Conservation (phyloP, 441 rosid species). For the Flueggea neowawraea region DNA sequence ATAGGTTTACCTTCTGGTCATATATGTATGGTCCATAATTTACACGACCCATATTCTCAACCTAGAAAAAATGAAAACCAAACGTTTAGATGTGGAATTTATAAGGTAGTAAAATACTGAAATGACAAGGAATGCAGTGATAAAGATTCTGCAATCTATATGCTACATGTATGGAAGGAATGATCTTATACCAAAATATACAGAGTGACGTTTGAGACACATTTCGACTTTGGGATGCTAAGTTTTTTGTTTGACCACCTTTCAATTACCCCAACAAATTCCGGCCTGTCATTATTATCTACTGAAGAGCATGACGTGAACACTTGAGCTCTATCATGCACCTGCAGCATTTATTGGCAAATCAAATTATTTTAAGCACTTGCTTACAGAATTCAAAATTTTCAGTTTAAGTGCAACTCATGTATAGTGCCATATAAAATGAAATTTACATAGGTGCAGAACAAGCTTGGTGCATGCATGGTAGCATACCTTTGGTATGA, state of each 20-base stretch:
- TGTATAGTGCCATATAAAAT: neutral
- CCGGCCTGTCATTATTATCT: constrained; percentile 37
- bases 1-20: constrained; percentile 71
- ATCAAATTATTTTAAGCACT: neutral
- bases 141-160: neutral
- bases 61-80: constrained; percentile 37
- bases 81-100: neutral
- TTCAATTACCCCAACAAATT: constrained; percentile 56
- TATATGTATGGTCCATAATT: constrained; percentile 77
- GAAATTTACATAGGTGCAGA: neutral
- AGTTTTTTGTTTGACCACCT: constrained; percentile 74
- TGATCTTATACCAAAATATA: constrained; percentile 56
- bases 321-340: constrained; percentile 93
- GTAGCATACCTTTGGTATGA: constrained; percentile 63
- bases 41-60: constrained; percentile 94
- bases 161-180: constrained; percentile 1
- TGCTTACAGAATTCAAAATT: neutral
- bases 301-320: constrained; percentile 55
- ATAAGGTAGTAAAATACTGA: neutral
- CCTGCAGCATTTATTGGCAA: constrained; percentile 37
- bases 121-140: neutral
- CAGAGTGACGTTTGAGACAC: constrained; percentile 57
- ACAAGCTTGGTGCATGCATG: neutral
- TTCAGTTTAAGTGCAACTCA: neutral
- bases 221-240: constrained; percentile 49